Conservation (phyloP, 305 asterid genomes). For the Solanum chacoense region DNA sequence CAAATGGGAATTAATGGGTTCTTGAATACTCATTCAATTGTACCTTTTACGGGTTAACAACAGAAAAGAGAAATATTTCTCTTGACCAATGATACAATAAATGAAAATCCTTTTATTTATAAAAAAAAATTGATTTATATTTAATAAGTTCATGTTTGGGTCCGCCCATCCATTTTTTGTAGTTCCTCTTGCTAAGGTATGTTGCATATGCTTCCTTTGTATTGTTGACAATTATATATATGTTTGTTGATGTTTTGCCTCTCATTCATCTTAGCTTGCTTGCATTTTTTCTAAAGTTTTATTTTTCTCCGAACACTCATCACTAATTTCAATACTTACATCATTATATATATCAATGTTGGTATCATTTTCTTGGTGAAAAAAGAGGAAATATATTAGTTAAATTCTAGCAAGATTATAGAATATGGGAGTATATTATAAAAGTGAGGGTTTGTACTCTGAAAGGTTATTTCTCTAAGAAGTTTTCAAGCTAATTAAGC, state of each 20-base stretch:
- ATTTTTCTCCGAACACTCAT: too few relatives aligned
- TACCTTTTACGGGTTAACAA: neutral
- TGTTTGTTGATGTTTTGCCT: neutral
- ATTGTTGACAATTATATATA: neutral
- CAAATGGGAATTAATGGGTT: neutral
- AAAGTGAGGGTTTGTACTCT: neutral
- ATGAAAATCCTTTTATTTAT: too few relatives aligned
- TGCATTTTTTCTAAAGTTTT: too few relatives aligned
- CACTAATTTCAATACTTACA: too few relatives aligned
- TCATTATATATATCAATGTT: too few relatives aligned
- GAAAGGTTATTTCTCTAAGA: too few relatives aligned
- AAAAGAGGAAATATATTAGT: too few relatives aligned
- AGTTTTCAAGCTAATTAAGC: neutral
- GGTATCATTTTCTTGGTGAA: too few relatives aligned
- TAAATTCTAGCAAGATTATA: neutral
- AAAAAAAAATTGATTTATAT: too few relatives aligned
- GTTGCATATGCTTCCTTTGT: neutral
- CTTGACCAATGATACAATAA: neutral
- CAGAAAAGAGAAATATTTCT: neutral
- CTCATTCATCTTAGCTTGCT: neutral
- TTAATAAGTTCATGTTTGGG: neutral
- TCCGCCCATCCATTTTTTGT: neutral
- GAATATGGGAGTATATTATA: neutral
- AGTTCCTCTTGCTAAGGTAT: neutral
- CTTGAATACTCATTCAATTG: neutral